Evolutionary conservation across 164 flowering plant genomes (phyloP), one percentile per base, ranked within the genome.

Genomic region (Santalum album): DNA sequence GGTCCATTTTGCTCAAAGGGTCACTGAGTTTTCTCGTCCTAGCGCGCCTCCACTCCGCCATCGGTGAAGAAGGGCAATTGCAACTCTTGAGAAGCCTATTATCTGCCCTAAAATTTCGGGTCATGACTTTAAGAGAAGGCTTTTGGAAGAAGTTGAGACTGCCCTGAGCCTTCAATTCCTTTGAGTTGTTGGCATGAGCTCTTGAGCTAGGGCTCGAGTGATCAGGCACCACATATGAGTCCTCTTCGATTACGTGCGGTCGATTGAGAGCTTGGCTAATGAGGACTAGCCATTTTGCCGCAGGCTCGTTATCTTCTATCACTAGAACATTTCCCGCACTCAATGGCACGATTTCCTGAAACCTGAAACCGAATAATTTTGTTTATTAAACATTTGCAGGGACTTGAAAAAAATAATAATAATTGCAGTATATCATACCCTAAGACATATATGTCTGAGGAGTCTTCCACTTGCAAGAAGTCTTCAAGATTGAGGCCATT

Each of bases 291-390:
- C 99, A 94, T 66, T 79, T 94, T 26, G 80, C 81, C 6, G 95
- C 97, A 0, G 97, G 91, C 38, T 85, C 96, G 24, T 80, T 90
- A 77, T 94, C 99, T 67, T 94, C 99, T 3, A 68, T 49, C 10
- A 79, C 99, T 5, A 94, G 58, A 24, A 90, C 82, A 57, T 94
- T 92, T 61, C 97, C 99, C 42, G 99, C 97, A 65, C 68, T 94
- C 57, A 94, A 70, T 22, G 96, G 96, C 54, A 94, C 97, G 27
- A 89, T 84, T 78, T 94, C 99, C 77, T 94, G 99, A 77, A 94
- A 94, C 77, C 96, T 92, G 80, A 59, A 38, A 38, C 12, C 14
- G 15, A 38, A 11, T 38, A 29, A 29, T 29, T 9, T 9, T 29
- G 6, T 29, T n/a, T n/a, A n/a, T 29, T 29, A 3, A 3, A 29